phyloP scores from a whole-genome alignment of 2,329 filamentous ascomycete species.

The Myriosclerotinia duriaeana region DNA sequence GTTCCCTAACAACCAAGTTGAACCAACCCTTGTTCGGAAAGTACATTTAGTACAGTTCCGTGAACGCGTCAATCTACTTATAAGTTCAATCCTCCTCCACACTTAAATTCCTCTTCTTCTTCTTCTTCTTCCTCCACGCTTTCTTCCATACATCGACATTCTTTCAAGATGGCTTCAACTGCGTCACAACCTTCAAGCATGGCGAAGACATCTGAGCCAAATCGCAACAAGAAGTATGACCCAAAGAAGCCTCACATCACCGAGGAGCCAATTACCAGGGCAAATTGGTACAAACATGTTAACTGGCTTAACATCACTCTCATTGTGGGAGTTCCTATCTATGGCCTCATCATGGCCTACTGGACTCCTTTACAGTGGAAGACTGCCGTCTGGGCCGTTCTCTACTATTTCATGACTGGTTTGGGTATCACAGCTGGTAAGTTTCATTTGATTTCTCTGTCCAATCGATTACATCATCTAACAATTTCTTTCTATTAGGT shows the following conservation, averaged over 20 bases:
- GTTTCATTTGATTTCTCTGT: constrained; percentile 34
- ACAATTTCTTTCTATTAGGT: constrained; percentile 45
- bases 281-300: constrained; percentile 89
- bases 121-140: constrained; percentile 5
- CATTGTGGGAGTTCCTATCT: constrained; percentile 74
- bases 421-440: constrained; percentile 76
- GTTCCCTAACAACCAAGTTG: not conserved
- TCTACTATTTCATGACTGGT: constrained; percentile 82
- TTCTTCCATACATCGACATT: constrained; percentile 26
- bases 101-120: not conserved
- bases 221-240: constrained; percentile 48
- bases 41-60: constrained; percentile 7
- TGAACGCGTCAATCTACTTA: constrained; percentile 12
- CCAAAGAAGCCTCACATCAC: constrained; percentile 79
- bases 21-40: constrained; percentile 15
- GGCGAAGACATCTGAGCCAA: constrained; percentile 36
- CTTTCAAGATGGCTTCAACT: constrained; percentile 21
- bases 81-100: constrained; percentile 17
- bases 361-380: constrained; percentile 74
- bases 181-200: constrained; percentile 34
- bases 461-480: not conserved
- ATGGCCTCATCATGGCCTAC: constrained; percentile 70
- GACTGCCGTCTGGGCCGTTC: constrained; percentile 70
- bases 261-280: constrained; percentile 73
- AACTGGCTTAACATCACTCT: constrained; percentile 89